These are phyloP conservation scores for Saxispiralis lemnorum DNA, from an alignment of 495 filamentous ascomycete genomes.

Conservation along the genomic window DNA sequence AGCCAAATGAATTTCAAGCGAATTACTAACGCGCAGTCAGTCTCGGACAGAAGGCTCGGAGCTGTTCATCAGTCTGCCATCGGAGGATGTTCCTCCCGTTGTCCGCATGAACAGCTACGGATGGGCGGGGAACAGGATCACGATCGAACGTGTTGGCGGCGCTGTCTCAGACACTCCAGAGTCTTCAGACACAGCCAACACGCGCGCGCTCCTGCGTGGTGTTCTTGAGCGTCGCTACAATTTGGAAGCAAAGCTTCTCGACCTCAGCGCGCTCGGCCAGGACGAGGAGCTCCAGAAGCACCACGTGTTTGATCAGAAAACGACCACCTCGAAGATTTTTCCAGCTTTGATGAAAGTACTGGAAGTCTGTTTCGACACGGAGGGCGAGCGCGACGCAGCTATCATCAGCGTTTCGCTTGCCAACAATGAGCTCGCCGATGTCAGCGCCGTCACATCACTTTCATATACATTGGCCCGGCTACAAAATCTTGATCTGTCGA, in stretches of 20 bases:
- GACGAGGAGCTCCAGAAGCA: conserved; percentile 50
- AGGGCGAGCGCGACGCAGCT: conserved; percentile 48
- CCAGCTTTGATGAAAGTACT: conserved; percentile 71
- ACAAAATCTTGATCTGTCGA: conserved; percentile 67
- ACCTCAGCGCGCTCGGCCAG: conserved; percentile 54
- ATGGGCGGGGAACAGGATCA: conserved; percentile 9
- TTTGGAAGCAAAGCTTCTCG: conserved; percentile 48
- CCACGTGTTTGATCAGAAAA: conserved; percentile 54
- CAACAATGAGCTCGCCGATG: conserved; percentile 53
- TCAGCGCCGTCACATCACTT: conserved; percentile 51
- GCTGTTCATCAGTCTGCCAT: conserved; percentile 13
- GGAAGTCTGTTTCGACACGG: conserved; percentile 47
- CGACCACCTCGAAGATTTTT: conserved; percentile 73
- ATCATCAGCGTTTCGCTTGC: conserved; percentile 62
- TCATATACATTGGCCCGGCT: conserved; percentile 61
- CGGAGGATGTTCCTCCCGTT: conserved; percentile 8
- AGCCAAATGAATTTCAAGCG: background rate
- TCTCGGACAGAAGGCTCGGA: conserved; percentile 17
- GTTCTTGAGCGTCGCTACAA: conserved; percentile 64
- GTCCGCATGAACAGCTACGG: conserved; percentile 13
- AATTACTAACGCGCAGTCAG: conserved; percentile 19
- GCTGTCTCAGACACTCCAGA: conserved; percentile 34
- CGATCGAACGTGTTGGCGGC: conserved; percentile 7
- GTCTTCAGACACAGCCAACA: conserved; percentile 24
- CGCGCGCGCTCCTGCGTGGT: conserved; percentile 41